phyloP scores from a whole-genome alignment of 441 rosid genomes.

The Populus trichocarpa region DNA sequence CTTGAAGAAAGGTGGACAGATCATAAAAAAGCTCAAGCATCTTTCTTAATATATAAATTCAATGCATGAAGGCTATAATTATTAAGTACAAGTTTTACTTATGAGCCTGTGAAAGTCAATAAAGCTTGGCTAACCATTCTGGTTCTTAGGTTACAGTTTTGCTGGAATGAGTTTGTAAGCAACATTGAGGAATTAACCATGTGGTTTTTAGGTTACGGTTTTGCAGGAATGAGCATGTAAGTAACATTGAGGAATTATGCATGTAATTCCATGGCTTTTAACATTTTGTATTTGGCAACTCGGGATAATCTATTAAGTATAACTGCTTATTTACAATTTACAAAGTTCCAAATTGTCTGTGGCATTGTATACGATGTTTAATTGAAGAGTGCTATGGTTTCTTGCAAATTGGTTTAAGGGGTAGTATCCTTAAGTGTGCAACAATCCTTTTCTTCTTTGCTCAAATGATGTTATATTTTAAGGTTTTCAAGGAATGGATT shows the following conservation, averaged over 20 bases:
- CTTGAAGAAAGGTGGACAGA: neutral
- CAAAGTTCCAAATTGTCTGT: neutral
- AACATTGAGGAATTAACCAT: neutral
- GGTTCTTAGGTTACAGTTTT: neutral
- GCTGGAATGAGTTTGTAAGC: neutral
- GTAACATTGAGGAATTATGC: neutral
- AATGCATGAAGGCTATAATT: neutral
- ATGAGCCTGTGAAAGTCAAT: neutral
- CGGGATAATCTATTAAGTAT: neutral
- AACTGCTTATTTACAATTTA: neutral
- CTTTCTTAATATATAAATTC: neutral
- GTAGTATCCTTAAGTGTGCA: neutral
- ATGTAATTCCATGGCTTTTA: neutral
- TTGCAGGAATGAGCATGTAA: neutral
- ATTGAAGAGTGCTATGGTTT: neutral
- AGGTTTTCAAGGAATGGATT: conserved; percentile 68
- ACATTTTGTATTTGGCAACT: neutral
- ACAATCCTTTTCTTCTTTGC: conserved; percentile 1
- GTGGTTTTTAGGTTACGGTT: neutral
- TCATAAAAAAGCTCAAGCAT: neutral
- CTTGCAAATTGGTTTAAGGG: neutral
- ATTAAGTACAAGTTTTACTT: neutral
- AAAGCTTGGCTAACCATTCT: neutral
- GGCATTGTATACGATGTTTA: neutral
- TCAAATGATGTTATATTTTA: conserved; percentile 12